Conservation (phyloP, 1,139 yeast genomes). For the Zygoascus meyerae region DNA sequence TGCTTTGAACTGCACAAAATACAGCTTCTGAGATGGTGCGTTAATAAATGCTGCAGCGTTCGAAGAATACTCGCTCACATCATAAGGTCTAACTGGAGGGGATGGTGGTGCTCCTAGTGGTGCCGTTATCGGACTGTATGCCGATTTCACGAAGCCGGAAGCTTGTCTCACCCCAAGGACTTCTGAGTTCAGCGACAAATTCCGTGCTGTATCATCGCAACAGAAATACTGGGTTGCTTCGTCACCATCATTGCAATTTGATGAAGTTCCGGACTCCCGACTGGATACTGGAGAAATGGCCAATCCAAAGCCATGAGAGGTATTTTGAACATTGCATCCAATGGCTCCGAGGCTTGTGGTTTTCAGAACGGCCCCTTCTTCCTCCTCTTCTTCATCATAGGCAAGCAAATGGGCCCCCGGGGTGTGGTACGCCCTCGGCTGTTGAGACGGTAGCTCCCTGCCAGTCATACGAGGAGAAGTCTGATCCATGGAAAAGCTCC, state of each 20-base stretch:
- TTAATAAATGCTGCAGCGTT: slow-evolving; percentile 23
- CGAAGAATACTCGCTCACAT: not conserved
- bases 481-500: slow-evolving; percentile 7
- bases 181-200: slow-evolving; percentile 10
- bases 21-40: slow-evolving; percentile 38
- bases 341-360: slow-evolving; percentile 3
- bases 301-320: not conserved
- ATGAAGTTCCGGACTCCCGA: not conserved
- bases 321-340: not conserved
- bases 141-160: not conserved
- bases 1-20: slow-evolving; percentile 77
- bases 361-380: not conserved
- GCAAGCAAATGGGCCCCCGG: slow-evolving; percentile 6
- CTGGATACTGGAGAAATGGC: slow-evolving; percentile 9
- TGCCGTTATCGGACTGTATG: not conserved
- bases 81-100: slow-evolving; percentile 11
- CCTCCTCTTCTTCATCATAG: slow-evolving; percentile 7
- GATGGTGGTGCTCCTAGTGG: slow-evolving; percentile 10
- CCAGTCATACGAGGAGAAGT: not conserved
- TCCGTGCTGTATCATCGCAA: slow-evolving; percentile 24
- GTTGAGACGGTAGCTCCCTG: slow-evolving; percentile 1
- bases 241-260: not conserved
- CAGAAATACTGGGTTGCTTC: slow-evolving; percentile 22
- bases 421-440: slow-evolving; percentile 2
- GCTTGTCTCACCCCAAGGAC: not conserved